Evolutionary conservation across 768 basidiomycete genomes (phyloP), one percentile per base, ranked within the genome.

Genomic region (Arthromyces matolae): DNA sequence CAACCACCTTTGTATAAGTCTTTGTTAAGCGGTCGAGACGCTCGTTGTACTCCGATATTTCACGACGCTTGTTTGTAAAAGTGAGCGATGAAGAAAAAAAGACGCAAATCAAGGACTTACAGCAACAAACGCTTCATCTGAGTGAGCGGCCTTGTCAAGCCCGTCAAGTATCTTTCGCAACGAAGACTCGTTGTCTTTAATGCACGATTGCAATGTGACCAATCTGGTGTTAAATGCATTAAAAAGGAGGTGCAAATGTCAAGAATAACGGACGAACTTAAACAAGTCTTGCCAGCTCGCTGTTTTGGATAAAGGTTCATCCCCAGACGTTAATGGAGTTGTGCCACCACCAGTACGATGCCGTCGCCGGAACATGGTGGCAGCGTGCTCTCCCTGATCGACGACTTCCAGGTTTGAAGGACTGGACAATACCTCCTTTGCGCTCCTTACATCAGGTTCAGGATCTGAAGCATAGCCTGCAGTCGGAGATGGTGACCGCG

Each of bases 381-480:
- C 42, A 9, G 56, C 48, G 18, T 60, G 64, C 22, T 49, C 50
- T 12, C 25, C 49, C 10, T 49, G 42, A 31, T 42, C 45, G n/a
- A n/a, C n/a, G n/a, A n/a, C 33, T 46, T 23, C 31, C 50, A 41
- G 8, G 50, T 57, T 32, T 42, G 47, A 7, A 50, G 33, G 28
- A 49, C 20, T 24, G 45, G 28, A 22, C 45, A 20, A 16, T 53
- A 24, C 52, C 42, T 70, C 70, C 41, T 72, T 71, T 12, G 69
- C 64, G 50, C 70, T 76, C 36, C 71, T 66, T 13, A 73, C 59
- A 34, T 76, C 76, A 18, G 67, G 68, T 67, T 89, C 88, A 27
- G 86, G 85, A 57, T 89, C 87, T 1, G 88, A 88, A 23, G 75
- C 75, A 58, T 87, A 88, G 8, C 83, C 86, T 22, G 60, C 59